Evolutionary conservation across 768 basidiomycete genomes (phyloP).

Genomic region (Cubamyces sp.): DNA sequence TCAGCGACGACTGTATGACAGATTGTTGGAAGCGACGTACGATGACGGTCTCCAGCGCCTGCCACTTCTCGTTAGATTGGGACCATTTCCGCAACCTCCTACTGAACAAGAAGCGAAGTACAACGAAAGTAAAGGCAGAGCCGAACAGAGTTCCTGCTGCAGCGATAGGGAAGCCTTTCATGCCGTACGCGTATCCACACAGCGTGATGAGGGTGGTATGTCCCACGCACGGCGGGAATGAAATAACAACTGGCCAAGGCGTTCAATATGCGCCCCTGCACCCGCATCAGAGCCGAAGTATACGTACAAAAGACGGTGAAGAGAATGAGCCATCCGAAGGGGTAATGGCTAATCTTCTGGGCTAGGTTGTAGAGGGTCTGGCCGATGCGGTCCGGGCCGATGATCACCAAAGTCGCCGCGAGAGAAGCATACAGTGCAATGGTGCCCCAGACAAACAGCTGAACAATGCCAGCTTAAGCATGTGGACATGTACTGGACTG

Average conservation of each 20-base stretch:
- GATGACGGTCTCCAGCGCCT: constrained; percentile 74
- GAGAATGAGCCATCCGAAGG: constrained; percentile 66
- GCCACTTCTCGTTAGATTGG: constrained; percentile 69
- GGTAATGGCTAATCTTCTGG: constrained; percentile 58
- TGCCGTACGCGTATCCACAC: constrained; percentile 84
- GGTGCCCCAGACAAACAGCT: constrained; percentile 65
- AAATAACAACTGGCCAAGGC: constrained; percentile 44
- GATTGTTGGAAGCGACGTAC: constrained; percentile 45
- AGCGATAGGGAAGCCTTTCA: constrained; percentile 73
- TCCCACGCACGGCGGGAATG: constrained; percentile 66
- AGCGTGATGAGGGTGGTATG: constrained; percentile 68
- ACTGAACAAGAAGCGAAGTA: constrained; percentile 62
- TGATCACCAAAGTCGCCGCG: constrained; percentile 46
- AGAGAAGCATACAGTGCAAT: constrained; percentile 55
- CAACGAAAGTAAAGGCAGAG: constrained; percentile 61
- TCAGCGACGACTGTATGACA: neutral
- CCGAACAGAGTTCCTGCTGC: constrained; percentile 64
- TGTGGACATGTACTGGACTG: neutral
- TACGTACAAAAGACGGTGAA: constrained; percentile 53
- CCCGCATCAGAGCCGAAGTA: neutral
- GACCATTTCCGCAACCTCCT: constrained; percentile 62
- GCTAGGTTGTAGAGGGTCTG: constrained; percentile 75
- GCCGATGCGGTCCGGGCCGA: constrained; percentile 67
- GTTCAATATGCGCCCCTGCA: neutral
- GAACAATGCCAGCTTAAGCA: neutral